Base-by-base conservation (phyloP, 768 basidiomycete genomes). In the Naganishia randhawae region DNA sequence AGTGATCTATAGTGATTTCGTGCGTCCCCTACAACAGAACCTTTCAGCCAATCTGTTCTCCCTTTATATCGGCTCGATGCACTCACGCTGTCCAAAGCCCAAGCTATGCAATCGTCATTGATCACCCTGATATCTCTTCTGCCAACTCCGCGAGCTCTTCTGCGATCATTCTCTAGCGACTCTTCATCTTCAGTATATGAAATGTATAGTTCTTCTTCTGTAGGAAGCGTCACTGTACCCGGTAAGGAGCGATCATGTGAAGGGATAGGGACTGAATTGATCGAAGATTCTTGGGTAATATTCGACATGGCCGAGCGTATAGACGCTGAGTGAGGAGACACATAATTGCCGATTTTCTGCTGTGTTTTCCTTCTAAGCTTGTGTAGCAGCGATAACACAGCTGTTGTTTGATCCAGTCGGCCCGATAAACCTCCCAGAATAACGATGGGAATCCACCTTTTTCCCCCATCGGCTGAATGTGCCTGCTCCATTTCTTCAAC, bases 401-500 rank as follows among this genome's bases (percentile, higher is more conserved):
- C 93, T 4, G 94, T 83, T 0, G 93, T 96, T 74, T 99, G 96
- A 78, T 99, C 96, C 3, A 99, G 82, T 31, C 96, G 86, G 0
- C 96, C 96, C 5, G 89, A 85, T 2, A 99, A 82, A 0, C 96
- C 94, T 6, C 96, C 94, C 1, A 95, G 84, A 35, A 99, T 68
- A 37, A 45, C 51, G 52, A 39, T 72, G 45, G 70, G 61, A 25
- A 33, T 39, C 57, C 35, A 61, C 25, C 14, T 4, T 13, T 39
- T 29, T 19, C 25, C 57, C 5, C 57, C 37, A 25, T 25, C 25
- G 7, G 27, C 81, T 70, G 63, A 72, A 74, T 9, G 77, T 1
- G 72, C 70, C 19, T 73, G 68, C 73, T 93, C 91, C 67, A 82
- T 83, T 63, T 85, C 84, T 54, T 85, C 78, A 3, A 97, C 75